Conservation (phyloP, 1,139 yeast species). For the Scheffersomyces illinoinensis region DNA sequence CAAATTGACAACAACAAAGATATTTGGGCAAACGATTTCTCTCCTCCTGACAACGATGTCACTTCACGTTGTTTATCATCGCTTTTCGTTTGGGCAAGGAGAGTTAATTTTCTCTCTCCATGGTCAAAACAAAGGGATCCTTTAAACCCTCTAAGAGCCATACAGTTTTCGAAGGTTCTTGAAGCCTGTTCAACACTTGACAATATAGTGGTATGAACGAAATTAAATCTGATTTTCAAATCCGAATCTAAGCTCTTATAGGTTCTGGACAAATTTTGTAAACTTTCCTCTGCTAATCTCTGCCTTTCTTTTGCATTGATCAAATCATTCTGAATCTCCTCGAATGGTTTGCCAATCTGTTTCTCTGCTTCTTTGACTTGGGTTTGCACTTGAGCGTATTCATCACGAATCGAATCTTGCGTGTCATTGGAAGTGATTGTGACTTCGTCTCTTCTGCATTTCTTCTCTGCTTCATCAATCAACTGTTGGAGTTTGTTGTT, state of each 20-base stretch:
- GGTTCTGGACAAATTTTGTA: slow-evolving; percentile 23
- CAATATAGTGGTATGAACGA: slow-evolving; percentile 47
- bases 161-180: slow-evolving; percentile 54
- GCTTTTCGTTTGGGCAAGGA: slow-evolving; percentile 61
- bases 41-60: slow-evolving; percentile 93
- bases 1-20: slow-evolving; percentile 87
- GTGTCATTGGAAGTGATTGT: slow-evolving; percentile 32
- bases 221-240: slow-evolving; percentile 49
- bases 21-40: slow-evolving; percentile 90
- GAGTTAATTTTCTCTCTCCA: slow-evolving; percentile 47
- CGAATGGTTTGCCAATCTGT: slow-evolving; percentile 34
- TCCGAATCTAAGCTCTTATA: slow-evolving; percentile 29
- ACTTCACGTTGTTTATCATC: slow-evolving; percentile 66
- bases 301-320: slow-evolving; percentile 23
- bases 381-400: slow-evolving; percentile 30
- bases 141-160: slow-evolving; percentile 69
- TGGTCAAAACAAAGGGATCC: slow-evolving; percentile 72
- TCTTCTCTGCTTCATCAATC: slow-evolving; percentile 28
- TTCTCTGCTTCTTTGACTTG: slow-evolving; percentile 41
- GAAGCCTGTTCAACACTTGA: slow-evolving; percentile 32
- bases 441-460: slow-evolving; percentile 33
- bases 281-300: slow-evolving; percentile 29
- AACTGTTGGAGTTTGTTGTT: slow-evolving; percentile 20
- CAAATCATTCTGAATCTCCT: slow-evolving; percentile 39
- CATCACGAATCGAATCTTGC: slow-evolving; percentile 35